A percentile compares a stretch with the other conserved stretches of the same genome.
phyloP scores from a whole-genome alignment of 2,329 filamentous ascomycete genomes.

The Trichophyton equinum region DNA sequence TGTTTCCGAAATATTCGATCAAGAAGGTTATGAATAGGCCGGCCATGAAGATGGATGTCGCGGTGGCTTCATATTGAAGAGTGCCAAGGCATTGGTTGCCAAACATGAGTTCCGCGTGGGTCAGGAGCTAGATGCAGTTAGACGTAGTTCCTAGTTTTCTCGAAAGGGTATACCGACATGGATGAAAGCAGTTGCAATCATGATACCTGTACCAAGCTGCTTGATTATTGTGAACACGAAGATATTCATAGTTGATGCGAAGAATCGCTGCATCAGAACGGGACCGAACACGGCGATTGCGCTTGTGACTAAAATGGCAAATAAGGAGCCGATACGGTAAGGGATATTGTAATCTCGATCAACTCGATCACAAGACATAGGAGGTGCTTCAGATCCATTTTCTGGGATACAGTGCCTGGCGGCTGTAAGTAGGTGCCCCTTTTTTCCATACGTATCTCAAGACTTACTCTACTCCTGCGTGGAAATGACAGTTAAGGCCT shows the following conservation, averaged over 20 bases:
- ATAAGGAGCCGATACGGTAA: constrained; percentile 58
- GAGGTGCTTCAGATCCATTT: constrained; percentile 31
- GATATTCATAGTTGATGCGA: constrained; percentile 38
- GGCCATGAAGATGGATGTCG: constrained; percentile 60
- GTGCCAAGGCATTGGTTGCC: constrained; percentile 54
- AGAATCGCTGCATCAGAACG: constrained; percentile 48
- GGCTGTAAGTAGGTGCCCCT: background rate
- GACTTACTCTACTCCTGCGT: constrained; percentile 59
- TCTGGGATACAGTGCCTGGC: constrained; percentile 43
- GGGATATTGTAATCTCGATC: constrained; percentile 53
- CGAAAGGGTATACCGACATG: constrained; percentile 38
- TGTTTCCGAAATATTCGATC: constrained; percentile 54
- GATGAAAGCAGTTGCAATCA: constrained; percentile 59
- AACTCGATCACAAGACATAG: constrained; percentile 33
- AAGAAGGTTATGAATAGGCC: constrained; percentile 61
- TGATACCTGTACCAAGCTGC: constrained; percentile 57
- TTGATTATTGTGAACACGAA: constrained; percentile 47
- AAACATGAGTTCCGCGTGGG: constrained; percentile 63
- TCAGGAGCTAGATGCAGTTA: constrained; percentile 47
- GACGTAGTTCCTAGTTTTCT: background rate
- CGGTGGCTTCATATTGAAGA: constrained; percentile 55
- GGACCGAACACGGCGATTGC: constrained; percentile 56
- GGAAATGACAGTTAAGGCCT: constrained; percentile 54
- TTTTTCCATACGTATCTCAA: background rate
- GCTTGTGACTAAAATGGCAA: constrained; percentile 58